Evolutionary conservation across 2,329 filamentous ascomycete species (phyloP).

Genomic region (Camptophora hylomeconis): DNA sequence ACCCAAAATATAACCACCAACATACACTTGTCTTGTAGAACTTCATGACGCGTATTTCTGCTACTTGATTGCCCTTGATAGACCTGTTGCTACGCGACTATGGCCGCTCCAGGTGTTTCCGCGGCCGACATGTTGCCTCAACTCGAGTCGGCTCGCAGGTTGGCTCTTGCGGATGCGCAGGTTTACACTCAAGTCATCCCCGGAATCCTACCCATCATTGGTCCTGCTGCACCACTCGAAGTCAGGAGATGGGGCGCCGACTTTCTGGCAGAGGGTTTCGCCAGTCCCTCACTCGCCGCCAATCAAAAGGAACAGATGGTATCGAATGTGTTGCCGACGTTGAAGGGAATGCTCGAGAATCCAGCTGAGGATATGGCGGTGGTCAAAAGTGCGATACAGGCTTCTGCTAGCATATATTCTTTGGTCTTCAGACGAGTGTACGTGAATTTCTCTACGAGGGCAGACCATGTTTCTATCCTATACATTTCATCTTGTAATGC

Average conservation of each 20-base stretch:
- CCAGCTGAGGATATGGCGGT: constrained; percentile 67
- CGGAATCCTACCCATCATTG: constrained; percentile 84
- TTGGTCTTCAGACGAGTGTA: constrained; percentile 90
- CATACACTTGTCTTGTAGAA: too few relatives aligned
- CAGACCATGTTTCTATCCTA: constrained; percentile 4
- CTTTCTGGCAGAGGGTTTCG: constrained; percentile 90
- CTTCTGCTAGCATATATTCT: constrained; percentile 84
- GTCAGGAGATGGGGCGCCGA: constrained; percentile 91
- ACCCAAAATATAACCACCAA: too few relatives aligned
- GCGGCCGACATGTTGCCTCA: constrained; percentile 48
- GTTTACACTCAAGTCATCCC: constrained; percentile 89
- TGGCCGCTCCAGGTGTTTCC: constrained; percentile 11
- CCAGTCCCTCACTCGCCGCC: constrained; percentile 68
- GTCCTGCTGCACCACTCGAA: constrained; percentile 59
- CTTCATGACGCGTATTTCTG: too few relatives aligned
- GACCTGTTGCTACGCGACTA: too few relatives aligned
- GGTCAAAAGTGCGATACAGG: constrained; percentile 74
- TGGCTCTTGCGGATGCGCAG: constrained; percentile 72
- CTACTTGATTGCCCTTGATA: too few relatives aligned
- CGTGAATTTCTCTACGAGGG: constrained; percentile 41
- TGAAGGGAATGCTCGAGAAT: constrained; percentile 57
- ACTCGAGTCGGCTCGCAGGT: constrained; percentile 77
- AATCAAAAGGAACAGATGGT: constrained; percentile 65
- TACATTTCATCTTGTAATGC: too few relatives aligned
- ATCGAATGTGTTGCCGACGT: constrained; percentile 62